phyloP scores from a whole-genome alignment of 495 filamentous ascomycete genomes.

The Echria macrotheca region DNA sequence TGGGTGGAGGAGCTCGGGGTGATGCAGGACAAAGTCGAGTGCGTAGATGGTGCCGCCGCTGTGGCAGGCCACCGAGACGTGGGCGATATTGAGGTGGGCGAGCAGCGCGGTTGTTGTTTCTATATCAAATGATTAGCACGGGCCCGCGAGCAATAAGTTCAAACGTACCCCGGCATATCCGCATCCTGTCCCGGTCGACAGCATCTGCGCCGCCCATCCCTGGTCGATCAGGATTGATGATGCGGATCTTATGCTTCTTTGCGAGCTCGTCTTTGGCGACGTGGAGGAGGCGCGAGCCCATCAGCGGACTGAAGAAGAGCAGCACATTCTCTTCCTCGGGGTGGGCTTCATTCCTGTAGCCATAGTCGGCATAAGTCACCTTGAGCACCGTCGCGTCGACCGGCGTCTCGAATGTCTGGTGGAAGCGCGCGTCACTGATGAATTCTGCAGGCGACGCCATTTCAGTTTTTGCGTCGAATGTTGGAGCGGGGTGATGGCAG shows the following conservation, averaged over 20 bases:
- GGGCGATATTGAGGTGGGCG: slow-evolving; percentile 2
- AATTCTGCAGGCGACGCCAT: too few species aligned
- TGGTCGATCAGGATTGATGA: slow-evolving; percentile 1
- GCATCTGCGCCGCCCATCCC: slow-evolving; percentile 2
- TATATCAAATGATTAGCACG: not conserved
- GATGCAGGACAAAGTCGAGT: slow-evolving; percentile 38
- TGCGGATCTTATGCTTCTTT: not conserved
- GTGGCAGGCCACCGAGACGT: slow-evolving; percentile 38
- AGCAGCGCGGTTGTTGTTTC: slow-evolving; percentile 10
- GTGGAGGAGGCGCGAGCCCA: slow-evolving; percentile 13
- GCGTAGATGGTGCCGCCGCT: slow-evolving; percentile 44
- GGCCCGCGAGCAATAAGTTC: too few species aligned
- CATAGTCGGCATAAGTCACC: not conserved
- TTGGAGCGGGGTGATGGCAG: too few species aligned
- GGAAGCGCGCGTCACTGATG: slow-evolving; percentile 8
- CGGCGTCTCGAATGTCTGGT: slow-evolving; percentile 1
- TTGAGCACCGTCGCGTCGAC: not conserved
- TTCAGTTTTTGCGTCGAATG: too few species aligned
- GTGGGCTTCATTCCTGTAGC: not conserved
- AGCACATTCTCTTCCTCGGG: slow-evolving; percentile 8
- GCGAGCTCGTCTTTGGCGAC: slow-evolving; percentile 11
- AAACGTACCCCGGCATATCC: not conserved
- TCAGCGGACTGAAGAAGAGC: slow-evolving; percentile 14
- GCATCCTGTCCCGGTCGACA: not conserved
- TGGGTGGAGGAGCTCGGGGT: slow-evolving; percentile 36